Evolutionary conservation across 192 early-diverging fungal species (phyloP).

Genomic region (Gonapodya prolifera): DNA sequence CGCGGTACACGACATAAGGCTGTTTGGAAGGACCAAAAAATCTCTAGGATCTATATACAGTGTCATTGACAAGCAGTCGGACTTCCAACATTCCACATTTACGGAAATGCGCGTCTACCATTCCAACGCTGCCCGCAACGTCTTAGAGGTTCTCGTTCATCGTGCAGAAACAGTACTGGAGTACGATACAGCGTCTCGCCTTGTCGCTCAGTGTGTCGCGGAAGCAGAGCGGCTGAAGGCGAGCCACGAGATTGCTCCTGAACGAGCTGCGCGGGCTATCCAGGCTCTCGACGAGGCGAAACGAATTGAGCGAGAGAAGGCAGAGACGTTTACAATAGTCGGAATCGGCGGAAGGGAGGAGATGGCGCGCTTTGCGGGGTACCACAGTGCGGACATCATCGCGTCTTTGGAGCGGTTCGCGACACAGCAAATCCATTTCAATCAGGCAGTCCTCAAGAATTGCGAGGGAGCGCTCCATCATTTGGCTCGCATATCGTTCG

Average conservation of each 20-base stretch:
- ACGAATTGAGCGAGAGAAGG: not conserved
- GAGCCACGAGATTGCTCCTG: not conserved
- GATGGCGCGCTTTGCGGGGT: not conserved
- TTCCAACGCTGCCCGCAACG: not conserved
- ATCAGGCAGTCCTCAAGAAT: not conserved
- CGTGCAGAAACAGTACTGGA: not conserved
- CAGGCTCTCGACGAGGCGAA: not conserved
- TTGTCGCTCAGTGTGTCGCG: not conserved
- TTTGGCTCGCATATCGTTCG: not conserved
- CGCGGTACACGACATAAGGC: not conserved
- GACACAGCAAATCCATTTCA: not conserved
- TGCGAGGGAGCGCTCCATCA: not conserved
- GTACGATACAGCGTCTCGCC: not conserved
- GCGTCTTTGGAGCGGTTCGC: not conserved
- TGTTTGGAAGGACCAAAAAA: not conserved
- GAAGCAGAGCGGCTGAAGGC: not conserved
- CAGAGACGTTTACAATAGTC: not conserved
- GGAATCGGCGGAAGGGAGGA: not conserved
- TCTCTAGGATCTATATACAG: not conserved
- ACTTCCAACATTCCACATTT: not conserved
- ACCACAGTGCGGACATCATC: not conserved
- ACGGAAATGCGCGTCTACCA: not conserved
- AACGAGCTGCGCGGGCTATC: not conserved
- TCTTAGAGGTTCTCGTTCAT: not conserved
- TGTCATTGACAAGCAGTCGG: not conserved